phyloP scores from a whole-genome alignment of 495 filamentous ascomycete genomes.

The Neurospora africana region DNA sequence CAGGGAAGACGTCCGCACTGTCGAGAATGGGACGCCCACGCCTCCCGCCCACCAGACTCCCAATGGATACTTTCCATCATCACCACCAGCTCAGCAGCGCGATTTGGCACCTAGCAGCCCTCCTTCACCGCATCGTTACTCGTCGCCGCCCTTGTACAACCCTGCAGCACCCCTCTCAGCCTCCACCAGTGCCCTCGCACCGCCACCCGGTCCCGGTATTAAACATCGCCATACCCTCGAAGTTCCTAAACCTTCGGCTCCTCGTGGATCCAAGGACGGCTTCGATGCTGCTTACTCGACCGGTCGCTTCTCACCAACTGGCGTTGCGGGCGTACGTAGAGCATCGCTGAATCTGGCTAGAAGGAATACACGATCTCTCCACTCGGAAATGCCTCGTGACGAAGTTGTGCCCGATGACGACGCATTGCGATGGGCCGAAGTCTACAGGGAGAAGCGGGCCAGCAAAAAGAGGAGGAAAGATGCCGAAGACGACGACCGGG shows the following conservation, averaged over 20 bases:
- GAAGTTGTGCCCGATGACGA: slow-evolving; percentile 80
- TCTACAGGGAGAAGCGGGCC: slow-evolving; percentile 78
- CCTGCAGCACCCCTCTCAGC: slow-evolving; percentile 29
- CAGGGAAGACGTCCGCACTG: slow-evolving; percentile 19
- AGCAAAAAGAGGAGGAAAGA: slow-evolving; percentile 71
- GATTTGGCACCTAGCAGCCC: background rate
- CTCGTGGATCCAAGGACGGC: slow-evolving; percentile 41
- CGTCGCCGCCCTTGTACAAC: slow-evolving; percentile 58
- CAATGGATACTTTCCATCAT: slow-evolving; percentile 1
- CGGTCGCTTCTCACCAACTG: slow-evolving; percentile 78
- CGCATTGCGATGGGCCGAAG: slow-evolving; percentile 83
- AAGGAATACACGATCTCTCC: slow-evolving; percentile 70
- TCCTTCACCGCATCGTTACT: slow-evolving; percentile 52
- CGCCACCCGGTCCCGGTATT: slow-evolving; percentile 38
- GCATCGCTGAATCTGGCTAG: slow-evolving; percentile 74
- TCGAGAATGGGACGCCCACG: slow-evolving; percentile 17
- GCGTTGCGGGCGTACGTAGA: slow-evolving; percentile 47
- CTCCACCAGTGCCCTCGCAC: slow-evolving; percentile 34
- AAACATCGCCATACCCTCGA: slow-evolving; percentile 87
- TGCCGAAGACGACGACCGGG: slow-evolving; percentile 86
- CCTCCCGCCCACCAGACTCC: slow-evolving; percentile 6
- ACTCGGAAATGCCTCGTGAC: slow-evolving; percentile 73
- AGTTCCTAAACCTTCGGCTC: slow-evolving; percentile 52
- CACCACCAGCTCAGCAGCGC: background rate
- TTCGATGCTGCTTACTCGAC: slow-evolving; percentile 58